Base-by-base conservation (phyloP, 2,329 filamentous ascomycete genomes). In the Tolypocladium ovalisporum region DNA sequence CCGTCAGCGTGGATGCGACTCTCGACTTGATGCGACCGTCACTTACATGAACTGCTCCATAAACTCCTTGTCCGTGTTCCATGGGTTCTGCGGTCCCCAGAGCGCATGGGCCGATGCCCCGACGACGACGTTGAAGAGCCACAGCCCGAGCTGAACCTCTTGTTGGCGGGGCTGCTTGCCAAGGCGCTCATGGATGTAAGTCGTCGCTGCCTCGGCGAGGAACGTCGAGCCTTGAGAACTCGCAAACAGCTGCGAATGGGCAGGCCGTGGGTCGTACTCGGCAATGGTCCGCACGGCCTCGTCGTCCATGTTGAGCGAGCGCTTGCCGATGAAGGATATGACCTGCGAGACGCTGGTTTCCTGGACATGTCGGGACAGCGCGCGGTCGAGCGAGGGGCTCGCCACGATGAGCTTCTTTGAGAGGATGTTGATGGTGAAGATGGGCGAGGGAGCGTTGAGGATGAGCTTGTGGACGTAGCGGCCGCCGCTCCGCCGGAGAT, bases 321-420 rank as follows among this genome's bases (percentile, higher is more conserved):
- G 63, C 15, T 63, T 61, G 0, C 68, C 68, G 44, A 70, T 65
- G 12, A 68, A 59, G 13, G 66, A 65, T 5, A 70, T 64, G 44
- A 69, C 64, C 44, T 68, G 66, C 13, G 67, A 64, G 15, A 70
- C 61, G 2, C 68, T 68, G 4, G 66, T 70, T 19, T 70, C 66
- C 1, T 59, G 62, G 4, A 64, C 64, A 29, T 70, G 66, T 4
- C 65, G 64, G 0, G 66, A 61, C 2, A 70, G 62, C 1, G 59
- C 57, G 34, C 65, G 61, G 54, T 70, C 68, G 57, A 69, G 59
- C 17, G 62, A 64, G 17, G 68, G 68, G 49, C 64, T 59, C 5
- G 62, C 66, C 19, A 69, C 57, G 22, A 68, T 62, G 47, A 70
- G 63, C 40, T 61, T 59, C 35, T 63, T 63, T 56, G 65, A 64